phyloP scores from a whole-genome alignment of 1,139 yeast genomes.

The Arxiozyma bovina region DNA sequence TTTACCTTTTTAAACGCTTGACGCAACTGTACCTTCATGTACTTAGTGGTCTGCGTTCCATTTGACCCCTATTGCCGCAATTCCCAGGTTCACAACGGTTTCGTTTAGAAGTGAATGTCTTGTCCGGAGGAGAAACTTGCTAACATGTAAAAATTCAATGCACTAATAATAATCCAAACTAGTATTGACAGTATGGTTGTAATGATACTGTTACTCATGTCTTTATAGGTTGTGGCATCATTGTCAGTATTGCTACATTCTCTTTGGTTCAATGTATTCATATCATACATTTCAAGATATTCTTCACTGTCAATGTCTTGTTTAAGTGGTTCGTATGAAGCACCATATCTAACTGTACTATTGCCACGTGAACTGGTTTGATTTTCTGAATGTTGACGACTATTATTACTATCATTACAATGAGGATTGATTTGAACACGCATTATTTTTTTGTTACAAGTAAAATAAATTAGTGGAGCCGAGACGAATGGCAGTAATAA shows the following conservation, averaged over 20 bases:
- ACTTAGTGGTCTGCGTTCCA: too few relatives aligned
- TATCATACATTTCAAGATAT: slow-evolving; percentile 13
- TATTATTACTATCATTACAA: slow-evolving; percentile 8
- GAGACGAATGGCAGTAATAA: slow-evolving; percentile 63
- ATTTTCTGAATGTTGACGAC: slow-evolving; percentile 2
- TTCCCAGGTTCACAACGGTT: too few relatives aligned
- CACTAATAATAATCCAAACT: slow-evolving; percentile 70
- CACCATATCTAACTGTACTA: neutral
- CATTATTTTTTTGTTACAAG: slow-evolving; percentile 52
- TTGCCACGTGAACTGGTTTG: neutral
- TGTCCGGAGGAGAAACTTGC: slow-evolving; percentile 65
- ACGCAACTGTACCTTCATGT: neutral
- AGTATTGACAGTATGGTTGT: slow-evolving; percentile 49
- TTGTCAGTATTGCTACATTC: neutral
- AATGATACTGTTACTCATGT: slow-evolving; percentile 60
- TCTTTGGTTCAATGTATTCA: slow-evolving; percentile 12
- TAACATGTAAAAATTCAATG: slow-evolving; percentile 68
- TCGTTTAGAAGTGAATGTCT: slow-evolving; percentile 42
- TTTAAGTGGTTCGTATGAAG: neutral
- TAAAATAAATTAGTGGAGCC: slow-evolving; percentile 68
- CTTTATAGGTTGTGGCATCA: slow-evolving; percentile 28
- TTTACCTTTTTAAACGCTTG: too few relatives aligned
- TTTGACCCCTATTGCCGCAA: too few relatives aligned
- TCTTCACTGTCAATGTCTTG: neutral
- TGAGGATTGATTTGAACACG: slow-evolving; percentile 34